Conservation (phyloP, 257 asterid genomes). For the Oldenlandia corymbosa region DNA sequence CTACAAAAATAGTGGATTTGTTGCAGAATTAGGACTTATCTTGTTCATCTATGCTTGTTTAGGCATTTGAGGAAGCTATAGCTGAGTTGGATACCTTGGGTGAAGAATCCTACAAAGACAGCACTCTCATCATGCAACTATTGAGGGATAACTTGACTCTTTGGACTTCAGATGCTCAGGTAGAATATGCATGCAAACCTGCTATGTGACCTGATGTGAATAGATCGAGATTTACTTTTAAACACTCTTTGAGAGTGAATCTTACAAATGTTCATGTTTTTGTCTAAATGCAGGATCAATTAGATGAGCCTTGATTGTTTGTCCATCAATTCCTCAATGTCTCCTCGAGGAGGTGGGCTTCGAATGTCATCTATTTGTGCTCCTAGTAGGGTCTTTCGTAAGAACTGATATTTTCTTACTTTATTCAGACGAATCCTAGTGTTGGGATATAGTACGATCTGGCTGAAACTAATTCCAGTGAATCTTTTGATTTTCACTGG, state of each 20-base stretch:
- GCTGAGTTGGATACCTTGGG: constrained; percentile 55
- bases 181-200: no score
- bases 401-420: constrained; percentile 14
- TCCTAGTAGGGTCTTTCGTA: constrained; percentile 18
- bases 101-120: constrained; percentile 52
- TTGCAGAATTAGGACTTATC: no score
- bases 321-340: constrained; percentile 9
- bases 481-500: constrained; percentile 3
- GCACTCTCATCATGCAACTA: constrained; percentile 55
- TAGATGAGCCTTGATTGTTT: constrained; percentile 38
- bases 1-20: no score
- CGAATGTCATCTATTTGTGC: constrained; percentile 29
- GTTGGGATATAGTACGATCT: constrained; percentile 11
- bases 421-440: constrained; percentile 13
- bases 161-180: constrained; percentile 57
- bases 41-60: background rate
- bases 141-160: constrained; percentile 49
- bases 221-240: no score
- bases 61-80: constrained; percentile 55
- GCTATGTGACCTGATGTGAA: no score
- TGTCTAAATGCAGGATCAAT: constrained; percentile 33
- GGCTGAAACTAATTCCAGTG: constrained; percentile 13
- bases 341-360: constrained; percentile 39
- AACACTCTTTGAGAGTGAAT: background rate
- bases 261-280: constrained; percentile 3